These are phyloP conservation scores for Psilocybe sp. DNA, from an alignment of 768 basidiomycete genomes.

Conservation along the genomic window DNA sequence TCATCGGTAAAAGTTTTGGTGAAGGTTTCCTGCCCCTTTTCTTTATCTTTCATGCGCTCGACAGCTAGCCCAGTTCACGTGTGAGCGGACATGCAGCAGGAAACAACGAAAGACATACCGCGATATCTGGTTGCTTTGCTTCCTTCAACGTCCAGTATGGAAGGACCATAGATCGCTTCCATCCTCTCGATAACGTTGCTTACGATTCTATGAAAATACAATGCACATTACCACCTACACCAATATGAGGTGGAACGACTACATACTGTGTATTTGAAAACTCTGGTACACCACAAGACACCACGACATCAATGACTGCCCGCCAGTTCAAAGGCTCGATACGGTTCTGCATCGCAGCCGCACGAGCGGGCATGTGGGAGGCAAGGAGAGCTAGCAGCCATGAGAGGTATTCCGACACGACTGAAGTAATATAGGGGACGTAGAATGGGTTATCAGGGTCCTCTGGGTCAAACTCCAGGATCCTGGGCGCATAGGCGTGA, in stretches of 20 bases:
- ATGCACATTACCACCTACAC: constrained; percentile 10
- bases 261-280: constrained; percentile 36
- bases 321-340: constrained; percentile 63
- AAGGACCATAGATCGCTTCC: constrained; percentile 21
- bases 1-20: constrained; percentile 1
- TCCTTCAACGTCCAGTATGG: constrained; percentile 16
- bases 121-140: constrained; percentile 13
- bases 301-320: constrained; percentile 53
- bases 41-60: constrained; percentile 11
- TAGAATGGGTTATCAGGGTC: constrained; percentile 28
- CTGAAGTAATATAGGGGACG: constrained; percentile 37
- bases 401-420: constrained; percentile 44
- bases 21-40: constrained; percentile 3
- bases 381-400: constrained; percentile 53
- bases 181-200: constrained; percentile 26
- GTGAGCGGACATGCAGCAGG: neutral
- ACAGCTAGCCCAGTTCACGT: constrained; percentile 7
- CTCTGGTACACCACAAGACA: constrained; percentile 34
- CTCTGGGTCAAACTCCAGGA: constrained; percentile 25
- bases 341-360: constrained; percentile 64
- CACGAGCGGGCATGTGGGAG: constrained; percentile 50
- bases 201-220: constrained; percentile 20
- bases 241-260: neutral
- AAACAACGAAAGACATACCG: constrained; percentile 8
- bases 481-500: constrained; percentile 5